These are phyloP conservation scores for Cladosporium phlei DNA, from an alignment of 2,329 filamentous ascomycete species.

Conservation along the genomic window DNA sequence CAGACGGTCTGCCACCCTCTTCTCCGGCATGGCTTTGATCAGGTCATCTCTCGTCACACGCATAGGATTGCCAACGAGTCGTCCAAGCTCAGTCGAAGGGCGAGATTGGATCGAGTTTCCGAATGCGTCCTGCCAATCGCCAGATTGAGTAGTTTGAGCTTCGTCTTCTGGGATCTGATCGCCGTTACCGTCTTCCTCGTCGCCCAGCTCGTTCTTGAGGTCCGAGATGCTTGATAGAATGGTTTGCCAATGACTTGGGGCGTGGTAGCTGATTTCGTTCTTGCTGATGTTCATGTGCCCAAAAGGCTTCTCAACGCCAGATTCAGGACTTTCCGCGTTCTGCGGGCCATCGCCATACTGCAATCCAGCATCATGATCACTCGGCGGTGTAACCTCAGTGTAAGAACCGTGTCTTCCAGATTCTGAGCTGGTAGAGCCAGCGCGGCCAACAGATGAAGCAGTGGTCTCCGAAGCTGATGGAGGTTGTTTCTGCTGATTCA, in stretches of 20 bases:
- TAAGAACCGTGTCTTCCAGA: constrained; percentile 1
- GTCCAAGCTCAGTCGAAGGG: constrained; percentile 20
- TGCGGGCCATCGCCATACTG: not conserved
- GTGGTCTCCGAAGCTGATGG: not conserved
- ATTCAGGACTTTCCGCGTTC: constrained; percentile 1
- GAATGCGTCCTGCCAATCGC: not conserved
- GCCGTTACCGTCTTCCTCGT: constrained; percentile 21
- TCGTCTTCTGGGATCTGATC: constrained; percentile 15
- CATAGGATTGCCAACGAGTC: constrained; percentile 23
- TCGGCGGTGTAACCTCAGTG: constrained; percentile 28
- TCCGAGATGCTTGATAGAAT: constrained; percentile 60
- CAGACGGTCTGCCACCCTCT: constrained; percentile 27
- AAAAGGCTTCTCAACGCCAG: constrained; percentile 60
- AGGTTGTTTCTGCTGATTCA: constrained; percentile 27
- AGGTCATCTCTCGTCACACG: constrained; percentile 27
- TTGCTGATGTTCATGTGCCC: constrained; percentile 77
- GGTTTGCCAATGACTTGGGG: constrained; percentile 78
- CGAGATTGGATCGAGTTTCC: not conserved
- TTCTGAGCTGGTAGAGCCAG: not conserved
- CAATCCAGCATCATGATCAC: constrained; percentile 22
- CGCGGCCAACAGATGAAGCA: not conserved
- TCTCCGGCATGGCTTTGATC: constrained; percentile 30
- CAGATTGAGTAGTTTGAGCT: not conserved
- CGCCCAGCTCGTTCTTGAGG: constrained; percentile 30
- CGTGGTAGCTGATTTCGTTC: constrained; percentile 72